phyloP scores from a whole-genome alignment of 116 monocot genomes.

The Zostera marina region DNA sequence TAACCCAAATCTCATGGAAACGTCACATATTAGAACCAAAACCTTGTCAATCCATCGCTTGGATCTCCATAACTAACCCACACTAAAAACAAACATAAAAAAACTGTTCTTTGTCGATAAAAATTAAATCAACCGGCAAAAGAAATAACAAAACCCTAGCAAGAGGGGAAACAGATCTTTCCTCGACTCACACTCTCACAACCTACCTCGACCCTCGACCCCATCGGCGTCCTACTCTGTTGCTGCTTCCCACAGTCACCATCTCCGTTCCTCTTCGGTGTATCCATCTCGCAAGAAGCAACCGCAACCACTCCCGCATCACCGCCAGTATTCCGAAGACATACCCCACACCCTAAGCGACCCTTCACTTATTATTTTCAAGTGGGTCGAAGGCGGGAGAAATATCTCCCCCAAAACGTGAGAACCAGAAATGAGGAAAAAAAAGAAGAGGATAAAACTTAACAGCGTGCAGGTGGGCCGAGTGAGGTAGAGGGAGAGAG shows the following conservation, averaged over 20 bases:
- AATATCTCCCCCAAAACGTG: not conserved
- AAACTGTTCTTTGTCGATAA: too few relatives aligned
- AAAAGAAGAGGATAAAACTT: too few relatives aligned
- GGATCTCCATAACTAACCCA: too few relatives aligned
- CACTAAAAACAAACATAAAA: too few relatives aligned
- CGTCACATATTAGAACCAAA: too few relatives aligned
- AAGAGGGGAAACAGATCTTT: not conserved
- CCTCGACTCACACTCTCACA: not conserved
- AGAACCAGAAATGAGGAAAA: too few relatives aligned
- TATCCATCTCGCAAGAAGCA: conserved; percentile 1
- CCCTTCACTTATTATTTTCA: not conserved
- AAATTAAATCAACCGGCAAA: not conserved
- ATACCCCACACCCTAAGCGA: not conserved
- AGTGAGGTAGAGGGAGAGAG: too few relatives aligned
- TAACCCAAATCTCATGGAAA: too few relatives aligned
- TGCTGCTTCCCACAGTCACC: not conserved
- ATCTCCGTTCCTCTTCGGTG: conserved; percentile 1
- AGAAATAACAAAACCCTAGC: not conserved
- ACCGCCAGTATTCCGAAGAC: not conserved
- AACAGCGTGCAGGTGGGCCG: too few relatives aligned
- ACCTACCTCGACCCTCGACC: conserved; percentile 1
- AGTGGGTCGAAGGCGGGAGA: too few relatives aligned
- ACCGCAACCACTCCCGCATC: not conserved
- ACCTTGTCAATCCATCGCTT: too few relatives aligned
- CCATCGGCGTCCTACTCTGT: conserved; percentile 4